phyloP scores from a whole-genome alignment of 129 eudicot species.

The Flaveria linearis region DNA sequence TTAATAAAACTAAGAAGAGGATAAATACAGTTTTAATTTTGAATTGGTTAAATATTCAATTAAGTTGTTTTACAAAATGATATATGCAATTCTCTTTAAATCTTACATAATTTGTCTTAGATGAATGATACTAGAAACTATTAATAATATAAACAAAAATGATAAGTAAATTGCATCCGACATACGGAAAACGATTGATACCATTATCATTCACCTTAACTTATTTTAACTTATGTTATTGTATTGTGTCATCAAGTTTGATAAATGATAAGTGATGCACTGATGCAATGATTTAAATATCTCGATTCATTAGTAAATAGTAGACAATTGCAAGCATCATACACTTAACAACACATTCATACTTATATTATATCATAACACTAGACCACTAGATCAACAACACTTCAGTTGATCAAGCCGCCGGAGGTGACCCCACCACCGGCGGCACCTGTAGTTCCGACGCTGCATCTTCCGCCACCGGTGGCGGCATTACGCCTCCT shows the following conservation, averaged over 20 bases:
- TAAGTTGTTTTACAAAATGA: too few species aligned
- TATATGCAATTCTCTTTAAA: too few species aligned
- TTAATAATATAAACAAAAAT: too few species aligned
- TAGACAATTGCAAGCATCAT: slow-evolving; percentile 5
- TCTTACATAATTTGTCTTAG: too few species aligned
- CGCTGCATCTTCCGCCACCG: neutral
- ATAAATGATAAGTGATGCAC: neutral
- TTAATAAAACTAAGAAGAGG: too few species aligned
- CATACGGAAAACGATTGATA: too few species aligned
- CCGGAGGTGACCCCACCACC: slow-evolving; percentile 1
- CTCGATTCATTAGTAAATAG: neutral
- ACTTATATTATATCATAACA: neutral
- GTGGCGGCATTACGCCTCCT: neutral
- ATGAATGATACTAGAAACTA: too few species aligned
- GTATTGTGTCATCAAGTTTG: neutral
- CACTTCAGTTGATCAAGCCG: neutral
- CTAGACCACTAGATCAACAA: neutral
- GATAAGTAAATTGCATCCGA: too few species aligned
- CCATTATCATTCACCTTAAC: neutral
- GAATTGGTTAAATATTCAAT: too few species aligned
- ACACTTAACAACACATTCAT: neutral
- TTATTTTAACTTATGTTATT: neutral
- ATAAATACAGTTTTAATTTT: too few species aligned
- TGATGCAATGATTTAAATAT: neutral
- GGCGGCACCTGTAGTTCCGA: neutral